Evolutionary conservation across 1,284 basidiomycete species (phyloP).

Genomic region (Ceratobasidium papillatum): DNA sequence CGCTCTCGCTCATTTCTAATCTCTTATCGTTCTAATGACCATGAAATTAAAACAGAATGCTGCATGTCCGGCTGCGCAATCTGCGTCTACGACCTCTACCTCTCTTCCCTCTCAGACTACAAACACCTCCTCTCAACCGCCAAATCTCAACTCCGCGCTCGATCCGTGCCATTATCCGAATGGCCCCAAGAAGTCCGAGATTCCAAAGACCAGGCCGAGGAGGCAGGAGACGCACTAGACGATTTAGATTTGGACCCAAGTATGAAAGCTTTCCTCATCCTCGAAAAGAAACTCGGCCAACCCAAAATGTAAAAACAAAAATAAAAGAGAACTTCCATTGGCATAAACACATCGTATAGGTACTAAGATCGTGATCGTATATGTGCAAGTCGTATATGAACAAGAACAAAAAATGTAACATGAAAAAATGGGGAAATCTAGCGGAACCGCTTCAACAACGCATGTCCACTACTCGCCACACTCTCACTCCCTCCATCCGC

Average conservation of each 20-base stretch:
- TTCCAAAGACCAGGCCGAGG: background rate
- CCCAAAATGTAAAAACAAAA: too few species aligned
- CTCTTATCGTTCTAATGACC: background rate
- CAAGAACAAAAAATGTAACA: background rate
- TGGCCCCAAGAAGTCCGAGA: slow-evolving; percentile 53
- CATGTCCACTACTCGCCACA: slow-evolving; percentile 36
- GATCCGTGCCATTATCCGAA: slow-evolving; percentile 48
- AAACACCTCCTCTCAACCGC: slow-evolving; percentile 50
- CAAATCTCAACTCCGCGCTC: slow-evolving; percentile 47
- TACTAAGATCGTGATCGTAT: background rate
- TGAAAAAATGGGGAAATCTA: background rate
- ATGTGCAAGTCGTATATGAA: background rate
- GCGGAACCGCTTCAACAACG: slow-evolving; percentile 25
- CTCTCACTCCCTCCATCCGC: slow-evolving; percentile 30
- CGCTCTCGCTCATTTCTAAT: background rate
- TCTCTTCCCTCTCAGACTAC: slow-evolving; percentile 55
- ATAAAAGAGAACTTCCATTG: background rate
- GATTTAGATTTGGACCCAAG: slow-evolving; percentile 20
- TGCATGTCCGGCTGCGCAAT: slow-evolving; percentile 59
- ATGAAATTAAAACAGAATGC: slow-evolving; percentile 51
- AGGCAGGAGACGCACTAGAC: slow-evolving; percentile 25
- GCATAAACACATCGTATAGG: background rate
- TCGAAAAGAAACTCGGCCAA: slow-evolving; percentile 36
- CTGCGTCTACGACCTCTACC: slow-evolving; percentile 59
- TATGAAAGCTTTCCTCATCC: slow-evolving; percentile 40